Evolutionary conservation across 2,329 filamentous ascomycete species (phyloP).

Genomic region (Dothideomycetes sp.): DNA sequence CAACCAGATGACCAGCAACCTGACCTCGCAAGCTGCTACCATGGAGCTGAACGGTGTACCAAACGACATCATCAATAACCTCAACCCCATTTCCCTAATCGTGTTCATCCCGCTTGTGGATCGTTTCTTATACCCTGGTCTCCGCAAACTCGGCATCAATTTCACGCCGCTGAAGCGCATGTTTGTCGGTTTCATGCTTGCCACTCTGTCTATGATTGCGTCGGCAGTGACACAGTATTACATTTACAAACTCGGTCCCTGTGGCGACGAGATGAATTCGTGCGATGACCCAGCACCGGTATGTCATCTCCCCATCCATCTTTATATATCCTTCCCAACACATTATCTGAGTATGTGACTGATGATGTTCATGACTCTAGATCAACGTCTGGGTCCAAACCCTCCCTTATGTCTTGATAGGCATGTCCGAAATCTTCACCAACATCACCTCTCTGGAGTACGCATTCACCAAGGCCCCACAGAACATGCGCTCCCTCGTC

Average conservation of each 20-base stretch:
- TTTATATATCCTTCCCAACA: no score
- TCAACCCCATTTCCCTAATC: constrained; percentile 31
- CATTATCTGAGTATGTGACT: background rate
- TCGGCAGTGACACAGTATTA: constrained; percentile 44
- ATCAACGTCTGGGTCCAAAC: constrained; percentile 34
- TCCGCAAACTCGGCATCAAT: constrained; percentile 29
- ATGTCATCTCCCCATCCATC: no score
- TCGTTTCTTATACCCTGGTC: constrained; percentile 33
- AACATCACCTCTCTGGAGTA: constrained; percentile 34
- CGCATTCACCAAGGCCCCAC: constrained; percentile 35
- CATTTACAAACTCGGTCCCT: constrained; percentile 43
- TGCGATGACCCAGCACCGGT: constrained; percentile 13
- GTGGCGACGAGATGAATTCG: constrained; percentile 29
- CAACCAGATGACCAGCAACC: constrained; percentile 36
- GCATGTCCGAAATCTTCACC: constrained; percentile 33
- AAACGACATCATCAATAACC: constrained; percentile 34
- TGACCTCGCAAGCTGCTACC: constrained; percentile 31
- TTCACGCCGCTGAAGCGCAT: constrained; percentile 43
- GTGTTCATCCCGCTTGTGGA: constrained; percentile 35
- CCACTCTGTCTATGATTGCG: constrained; percentile 42
- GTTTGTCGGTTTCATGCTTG: constrained; percentile 40
- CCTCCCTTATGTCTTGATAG: constrained; percentile 33
- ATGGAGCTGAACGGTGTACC: constrained; percentile 35
- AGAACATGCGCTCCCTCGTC: constrained; percentile 36
- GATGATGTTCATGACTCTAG: constrained; percentile 2